Evolutionary conservation across 2,329 filamentous ascomycete species (phyloP).

Genomic region (Thelonectria olida): DNA sequence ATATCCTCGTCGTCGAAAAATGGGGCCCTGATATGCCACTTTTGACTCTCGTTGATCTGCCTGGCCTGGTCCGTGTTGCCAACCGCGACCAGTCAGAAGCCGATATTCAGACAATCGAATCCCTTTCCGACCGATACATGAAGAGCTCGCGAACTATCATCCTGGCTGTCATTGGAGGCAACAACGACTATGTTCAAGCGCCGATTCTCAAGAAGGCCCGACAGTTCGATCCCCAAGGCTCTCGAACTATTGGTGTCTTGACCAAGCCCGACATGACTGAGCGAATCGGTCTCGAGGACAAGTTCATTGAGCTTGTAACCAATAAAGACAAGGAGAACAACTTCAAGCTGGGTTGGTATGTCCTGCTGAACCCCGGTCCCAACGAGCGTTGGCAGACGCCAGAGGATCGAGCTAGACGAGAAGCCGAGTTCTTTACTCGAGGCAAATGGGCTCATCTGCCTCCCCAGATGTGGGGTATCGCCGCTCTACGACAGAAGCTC

Average conservation of each 20-base stretch:
- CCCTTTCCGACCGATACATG: conserved; percentile 64
- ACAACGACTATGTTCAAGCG: conserved; percentile 63
- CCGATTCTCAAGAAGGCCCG: conserved; percentile 61
- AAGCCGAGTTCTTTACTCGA: conserved; percentile 59
- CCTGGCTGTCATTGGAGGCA: conserved; percentile 63
- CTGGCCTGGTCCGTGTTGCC: conserved; percentile 64
- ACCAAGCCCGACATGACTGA: conserved; percentile 64
- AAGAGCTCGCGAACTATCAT: conserved; percentile 65
- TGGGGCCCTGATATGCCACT: conserved; percentile 67
- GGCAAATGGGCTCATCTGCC: conserved; percentile 60
- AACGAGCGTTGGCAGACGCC: conserved; percentile 55
- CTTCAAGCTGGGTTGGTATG: conserved; percentile 62
- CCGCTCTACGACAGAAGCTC: conserved; percentile 57
- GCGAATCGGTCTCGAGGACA: conserved; percentile 61
- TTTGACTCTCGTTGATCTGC: conserved; percentile 69
- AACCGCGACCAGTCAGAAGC: conserved; percentile 62
- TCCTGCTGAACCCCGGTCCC: conserved; percentile 59
- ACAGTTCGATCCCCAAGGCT: conserved; percentile 59
- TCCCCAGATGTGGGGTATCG: conserved; percentile 57
- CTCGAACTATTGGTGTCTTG: conserved; percentile 60
- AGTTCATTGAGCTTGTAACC: conserved; percentile 62
- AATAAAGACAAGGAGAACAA: conserved; percentile 60
- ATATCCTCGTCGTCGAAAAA: conserved; percentile 68
- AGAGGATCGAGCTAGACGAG: conserved; percentile 52
- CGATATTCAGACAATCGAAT: conserved; percentile 62